phyloP scores from a whole-genome alignment of 495 filamentous ascomycete genomes.

The Tuber microsphaerosporum region DNA sequence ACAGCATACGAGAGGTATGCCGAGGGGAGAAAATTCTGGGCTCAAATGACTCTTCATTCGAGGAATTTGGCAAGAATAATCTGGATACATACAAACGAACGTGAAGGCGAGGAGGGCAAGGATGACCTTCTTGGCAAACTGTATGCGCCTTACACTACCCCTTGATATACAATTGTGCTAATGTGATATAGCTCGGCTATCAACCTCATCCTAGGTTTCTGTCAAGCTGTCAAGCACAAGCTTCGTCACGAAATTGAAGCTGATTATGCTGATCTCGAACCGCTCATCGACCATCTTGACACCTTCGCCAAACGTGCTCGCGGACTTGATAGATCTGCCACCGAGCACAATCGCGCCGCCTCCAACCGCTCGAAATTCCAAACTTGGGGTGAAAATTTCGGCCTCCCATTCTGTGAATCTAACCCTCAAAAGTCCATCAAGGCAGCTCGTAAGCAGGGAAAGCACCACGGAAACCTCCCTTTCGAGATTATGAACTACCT shows the following conservation, averaged over 20 bases:
- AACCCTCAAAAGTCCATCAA: constrained; percentile 71
- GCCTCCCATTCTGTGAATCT: constrained; percentile 60
- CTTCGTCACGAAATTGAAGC: constrained; percentile 83
- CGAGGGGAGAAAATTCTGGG: constrained; percentile 54
- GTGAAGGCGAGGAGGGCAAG: constrained; percentile 57
- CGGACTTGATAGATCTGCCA: constrained; percentile 43
- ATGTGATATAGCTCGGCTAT: constrained; percentile 55
- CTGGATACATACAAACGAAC: constrained; percentile 67
- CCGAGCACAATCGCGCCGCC: constrained; percentile 42
- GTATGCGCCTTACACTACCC: constrained; percentile 40
- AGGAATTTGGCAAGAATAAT: constrained; percentile 69
- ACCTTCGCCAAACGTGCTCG: constrained; percentile 67
- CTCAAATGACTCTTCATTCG: constrained; percentile 61
- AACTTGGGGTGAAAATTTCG: constrained; percentile 65
- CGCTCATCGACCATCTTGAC: constrained; percentile 55
- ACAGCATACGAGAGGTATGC: constrained; percentile 72
- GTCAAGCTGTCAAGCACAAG: constrained; percentile 70
- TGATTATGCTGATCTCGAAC: constrained; percentile 60
- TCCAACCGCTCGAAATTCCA: constrained; percentile 40
- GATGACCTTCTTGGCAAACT: constrained; percentile 66
- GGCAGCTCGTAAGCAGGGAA: constrained; percentile 49
- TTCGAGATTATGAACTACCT: constrained; percentile 71
- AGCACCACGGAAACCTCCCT: constrained; percentile 64
- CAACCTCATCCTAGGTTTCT: constrained; percentile 74
- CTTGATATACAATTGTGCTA: constrained; percentile 13